These are phyloP conservation scores for Aspergillus candidus DNA, from an alignment of 2,329 filamentous ascomycete species.

Conservation along the genomic window DNA sequence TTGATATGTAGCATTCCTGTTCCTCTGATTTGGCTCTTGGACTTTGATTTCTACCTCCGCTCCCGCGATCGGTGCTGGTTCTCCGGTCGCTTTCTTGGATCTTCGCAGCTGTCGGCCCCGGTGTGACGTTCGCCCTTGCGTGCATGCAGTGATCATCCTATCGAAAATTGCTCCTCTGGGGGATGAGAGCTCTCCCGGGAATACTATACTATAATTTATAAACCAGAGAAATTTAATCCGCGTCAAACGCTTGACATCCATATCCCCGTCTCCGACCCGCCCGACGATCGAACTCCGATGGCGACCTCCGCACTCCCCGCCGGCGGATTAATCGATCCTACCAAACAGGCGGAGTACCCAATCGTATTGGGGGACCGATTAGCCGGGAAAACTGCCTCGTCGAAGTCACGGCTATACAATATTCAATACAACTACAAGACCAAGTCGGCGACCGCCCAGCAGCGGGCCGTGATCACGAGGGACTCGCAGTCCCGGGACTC, in stretches of 20 bases:
- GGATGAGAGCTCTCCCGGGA: slow-evolving; percentile 9
- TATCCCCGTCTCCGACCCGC: not conserved
- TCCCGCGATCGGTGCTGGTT: slow-evolving; percentile 9
- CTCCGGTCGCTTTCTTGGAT: slow-evolving; percentile 3
- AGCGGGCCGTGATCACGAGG: slow-evolving; percentile 33
- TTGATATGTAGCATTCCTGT: too few relatives aligned
- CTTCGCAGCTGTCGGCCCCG: slow-evolving; percentile 3
- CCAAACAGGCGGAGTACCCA: slow-evolving; percentile 42
- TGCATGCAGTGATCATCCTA: slow-evolving; percentile 7
- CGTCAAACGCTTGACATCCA: not conserved
- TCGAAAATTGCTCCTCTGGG: slow-evolving; percentile 4
- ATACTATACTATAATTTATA: slow-evolving; percentile 5
- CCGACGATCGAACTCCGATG: slow-evolving; percentile 17
- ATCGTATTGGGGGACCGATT: slow-evolving; percentile 41
- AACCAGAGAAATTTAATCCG: slow-evolving; percentile 5
- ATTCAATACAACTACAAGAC: slow-evolving; percentile 44
- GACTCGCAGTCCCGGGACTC: slow-evolving; percentile 29
- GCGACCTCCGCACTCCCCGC: slow-evolving; percentile 27
- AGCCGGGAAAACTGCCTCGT: slow-evolving; percentile 22
- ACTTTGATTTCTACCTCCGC: slow-evolving; percentile 1
- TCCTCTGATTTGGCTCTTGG: not conserved
- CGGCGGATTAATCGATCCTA: slow-evolving; percentile 37
- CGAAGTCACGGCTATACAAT: slow-evolving; percentile 28
- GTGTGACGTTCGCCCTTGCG: slow-evolving; percentile 19
- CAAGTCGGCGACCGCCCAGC: slow-evolving; percentile 35